These are phyloP conservation scores for Calonectria leucothoes DNA, from an alignment of 2,329 filamentous ascomycete genomes.

Conservation along the genomic window DNA sequence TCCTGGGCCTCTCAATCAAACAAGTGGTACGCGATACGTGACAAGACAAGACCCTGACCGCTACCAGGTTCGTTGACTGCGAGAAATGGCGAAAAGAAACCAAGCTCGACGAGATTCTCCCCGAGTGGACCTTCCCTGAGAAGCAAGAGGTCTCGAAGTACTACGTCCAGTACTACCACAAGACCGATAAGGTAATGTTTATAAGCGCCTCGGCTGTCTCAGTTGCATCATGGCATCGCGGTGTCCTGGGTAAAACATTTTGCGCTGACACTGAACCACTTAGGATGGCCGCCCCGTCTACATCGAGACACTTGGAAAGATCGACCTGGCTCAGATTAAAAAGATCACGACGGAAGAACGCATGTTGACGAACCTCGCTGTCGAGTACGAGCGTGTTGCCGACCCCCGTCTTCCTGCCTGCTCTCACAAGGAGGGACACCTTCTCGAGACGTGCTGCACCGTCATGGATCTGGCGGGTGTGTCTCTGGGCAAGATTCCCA, in stretches of 20 bases:
- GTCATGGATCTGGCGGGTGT: slow-evolving; percentile 99
- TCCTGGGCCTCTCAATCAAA: slow-evolving; percentile 23
- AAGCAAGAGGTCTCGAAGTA: slow-evolving; percentile 86
- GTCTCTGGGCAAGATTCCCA: slow-evolving; percentile 81
- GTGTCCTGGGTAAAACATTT: not conserved
- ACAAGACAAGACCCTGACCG: slow-evolving; percentile 41
- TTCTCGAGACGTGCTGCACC: slow-evolving; percentile 97
- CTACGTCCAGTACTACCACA: slow-evolving; percentile 99
- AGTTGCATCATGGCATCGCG: not conserved
- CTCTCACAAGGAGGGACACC: slow-evolving; percentile 88
- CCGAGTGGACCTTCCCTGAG: slow-evolving; percentile 88
- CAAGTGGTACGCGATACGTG: slow-evolving; percentile 23
- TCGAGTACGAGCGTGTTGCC: slow-evolving; percentile 96
- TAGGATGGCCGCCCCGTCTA: slow-evolving; percentile 97
- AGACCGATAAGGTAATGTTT: slow-evolving; percentile 79
- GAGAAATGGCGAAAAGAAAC: slow-evolving; percentile 94
- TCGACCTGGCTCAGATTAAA: slow-evolving; percentile 89
- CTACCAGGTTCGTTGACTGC: slow-evolving; percentile 83
- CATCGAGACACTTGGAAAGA: slow-evolving; percentile 95
- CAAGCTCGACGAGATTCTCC: slow-evolving; percentile 83
- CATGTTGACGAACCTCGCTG: slow-evolving; percentile 96
- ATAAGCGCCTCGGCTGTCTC: not conserved
- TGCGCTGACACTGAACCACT: not conserved
- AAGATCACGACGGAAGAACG: slow-evolving; percentile 93
- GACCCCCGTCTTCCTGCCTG: slow-evolving; percentile 95